Percentiles rank a stretch among this genome's conserved stretches.
These are phyloP conservation scores for Tulasnella sp. DNA, from an alignment of 768 basidiomycete species.

Conservation along the genomic window DNA sequence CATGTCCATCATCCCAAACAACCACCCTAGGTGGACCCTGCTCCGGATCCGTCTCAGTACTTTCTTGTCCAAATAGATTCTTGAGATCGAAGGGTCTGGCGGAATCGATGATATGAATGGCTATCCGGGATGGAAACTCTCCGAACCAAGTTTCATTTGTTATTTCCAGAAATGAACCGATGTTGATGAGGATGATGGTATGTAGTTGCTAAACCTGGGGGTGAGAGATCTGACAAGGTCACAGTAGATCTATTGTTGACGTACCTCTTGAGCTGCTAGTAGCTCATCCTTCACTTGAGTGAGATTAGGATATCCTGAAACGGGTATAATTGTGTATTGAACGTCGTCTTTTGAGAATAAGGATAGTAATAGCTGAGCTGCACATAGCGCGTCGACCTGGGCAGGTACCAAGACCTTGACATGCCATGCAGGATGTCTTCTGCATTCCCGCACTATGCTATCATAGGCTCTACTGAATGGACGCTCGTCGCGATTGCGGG, in stretches of 20 bases:
- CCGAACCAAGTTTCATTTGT: slow-evolving; percentile 65
- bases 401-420: slow-evolving; percentile 78
- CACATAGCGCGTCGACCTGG: slow-evolving; percentile 86
- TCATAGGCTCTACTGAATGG: too few species aligned
- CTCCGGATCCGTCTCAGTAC: slow-evolving; percentile 26
- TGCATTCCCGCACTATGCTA: neutral
- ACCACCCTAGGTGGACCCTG: slow-evolving; percentile 39
- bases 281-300: slow-evolving; percentile 54
- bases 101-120: slow-evolving; percentile 90
- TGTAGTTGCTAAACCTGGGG: slow-evolving; percentile 43
- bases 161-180: slow-evolving; percentile 81
- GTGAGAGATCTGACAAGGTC: neutral
- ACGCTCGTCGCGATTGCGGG: too few species aligned
- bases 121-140: slow-evolving; percentile 45
- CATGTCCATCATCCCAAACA: slow-evolving; percentile 87
- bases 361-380: slow-evolving; percentile 76
- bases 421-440: slow-evolving; percentile 46
- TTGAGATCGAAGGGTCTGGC: slow-evolving; percentile 78
- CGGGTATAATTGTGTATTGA: slow-evolving; percentile 77
- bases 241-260: slow-evolving; percentile 16
- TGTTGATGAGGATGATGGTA: slow-evolving; percentile 81
- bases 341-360: slow-evolving; percentile 91
- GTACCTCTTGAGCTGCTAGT: slow-evolving; percentile 51
- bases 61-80: slow-evolving; percentile 55
- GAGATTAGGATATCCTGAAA: slow-evolving; percentile 72